Evolutionary conservation across 2,329 filamentous ascomycete genomes (phyloP), one percentile per base, ranked within the genome.

Genomic region (Exophiala mesophila): DNA sequence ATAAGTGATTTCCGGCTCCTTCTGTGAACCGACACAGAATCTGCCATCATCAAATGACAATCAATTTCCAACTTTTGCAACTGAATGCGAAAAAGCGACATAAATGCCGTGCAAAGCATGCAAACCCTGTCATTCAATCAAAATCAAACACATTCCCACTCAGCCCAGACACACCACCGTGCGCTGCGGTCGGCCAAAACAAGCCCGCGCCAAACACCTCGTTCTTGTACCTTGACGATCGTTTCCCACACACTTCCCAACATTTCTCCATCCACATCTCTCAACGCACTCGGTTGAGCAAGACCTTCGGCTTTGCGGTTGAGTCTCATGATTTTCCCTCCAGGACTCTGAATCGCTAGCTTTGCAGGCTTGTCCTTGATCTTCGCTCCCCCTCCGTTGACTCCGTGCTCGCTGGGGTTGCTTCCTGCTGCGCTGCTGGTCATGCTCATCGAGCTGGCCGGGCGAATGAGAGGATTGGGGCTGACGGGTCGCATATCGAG

Each of bases 291-390:
- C 6, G 60, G 59, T 49, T 69, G 67, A 5, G 58, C 60, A 59
- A 68, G 65, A 41, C 70, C 67, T 30, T 72, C 70, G 5, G 66
- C 63, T 49, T 71, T 72, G 18, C 70, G 64, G 19, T 62, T 70
- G 21, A 73, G 72, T 39, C 92, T 75, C 45, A 97, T 77, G 55
- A 98, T 97, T 69, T 97, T 97, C 48, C 94, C 92, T 20, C 83
- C 85, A 0, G 92, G 92, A 4, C 85, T 88, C 66, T 98, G 92
- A 42, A 98, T 90, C 0, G 92, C 92, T 40, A 98, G 67, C 65
- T 98, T 98, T 4, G 92, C 92, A 2, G 92, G 90, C 64, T 98
- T 98, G 18, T 74, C 79, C 13, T 73, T 74, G 28, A 74, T 69
- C 44, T 74, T 72, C 4, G 63, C 55, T 21, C 64, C 68, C 55